Conservation (phyloP, 2,329 filamentous ascomycete species). For the Emericellopsis cladophorae region DNA sequence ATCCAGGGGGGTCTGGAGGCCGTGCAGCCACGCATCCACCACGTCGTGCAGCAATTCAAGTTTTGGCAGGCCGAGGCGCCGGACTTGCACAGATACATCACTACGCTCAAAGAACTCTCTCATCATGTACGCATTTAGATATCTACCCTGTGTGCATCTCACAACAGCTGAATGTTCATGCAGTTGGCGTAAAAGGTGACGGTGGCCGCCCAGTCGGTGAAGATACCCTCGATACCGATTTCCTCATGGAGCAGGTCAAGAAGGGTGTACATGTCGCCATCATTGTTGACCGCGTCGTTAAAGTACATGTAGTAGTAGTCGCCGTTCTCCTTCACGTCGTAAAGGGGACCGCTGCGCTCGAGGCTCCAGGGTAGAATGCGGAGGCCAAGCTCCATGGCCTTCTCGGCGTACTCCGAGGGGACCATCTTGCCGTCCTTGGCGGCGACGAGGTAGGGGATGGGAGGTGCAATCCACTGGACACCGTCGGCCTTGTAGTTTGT, state of each 20-base stretch:
- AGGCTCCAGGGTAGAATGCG: slow-evolving; percentile 58
- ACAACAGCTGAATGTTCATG: slow-evolving; percentile 26
- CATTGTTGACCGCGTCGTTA: slow-evolving; percentile 39
- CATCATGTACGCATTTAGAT: neutral
- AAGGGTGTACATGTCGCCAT: slow-evolving; percentile 56
- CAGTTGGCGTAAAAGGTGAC: slow-evolving; percentile 63
- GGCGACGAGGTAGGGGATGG: slow-evolving; percentile 48
- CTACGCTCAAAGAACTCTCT: slow-evolving; percentile 4
- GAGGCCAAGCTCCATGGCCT: slow-evolving; percentile 47
- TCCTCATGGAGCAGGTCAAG: slow-evolving; percentile 50
- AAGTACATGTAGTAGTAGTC: slow-evolving; percentile 46
- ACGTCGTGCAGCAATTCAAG: slow-evolving; percentile 7
- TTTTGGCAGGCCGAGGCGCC: slow-evolving; percentile 8
- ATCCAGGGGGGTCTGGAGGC: slow-evolving; percentile 7
- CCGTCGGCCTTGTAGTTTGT: slow-evolving; percentile 41
- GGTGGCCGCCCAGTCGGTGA: slow-evolving; percentile 58
- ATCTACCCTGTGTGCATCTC: neutral
- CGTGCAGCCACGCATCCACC: slow-evolving; percentile 8
- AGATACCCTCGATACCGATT: slow-evolving; percentile 48
- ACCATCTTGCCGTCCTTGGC: slow-evolving; percentile 40
- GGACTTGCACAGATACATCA: slow-evolving; percentile 6
- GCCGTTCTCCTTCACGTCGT: slow-evolving; percentile 27
- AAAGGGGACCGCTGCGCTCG: slow-evolving; percentile 51
- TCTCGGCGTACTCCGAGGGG: slow-evolving; percentile 48
- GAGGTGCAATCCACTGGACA: slow-evolving; percentile 50